phyloP scores from a whole-genome alignment of 1,139 yeast species.

The Debaryomyces robertsiae region DNA sequence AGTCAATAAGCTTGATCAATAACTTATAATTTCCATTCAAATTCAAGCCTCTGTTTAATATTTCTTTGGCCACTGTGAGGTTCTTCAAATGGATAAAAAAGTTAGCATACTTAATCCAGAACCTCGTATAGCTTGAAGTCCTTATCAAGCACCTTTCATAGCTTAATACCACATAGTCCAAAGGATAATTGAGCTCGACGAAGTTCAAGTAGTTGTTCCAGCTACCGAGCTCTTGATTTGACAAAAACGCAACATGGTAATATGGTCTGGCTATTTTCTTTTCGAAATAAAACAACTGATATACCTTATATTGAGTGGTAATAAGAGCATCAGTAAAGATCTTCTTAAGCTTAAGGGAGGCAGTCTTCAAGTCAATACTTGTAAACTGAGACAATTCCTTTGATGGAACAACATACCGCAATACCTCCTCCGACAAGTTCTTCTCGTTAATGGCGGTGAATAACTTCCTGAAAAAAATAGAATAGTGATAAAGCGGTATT shows the following conservation, averaged over 20 bases:
- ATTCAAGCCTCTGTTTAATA: constrained; percentile 37
- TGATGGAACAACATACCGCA: constrained; percentile 24
- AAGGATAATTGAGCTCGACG: constrained; percentile 45
- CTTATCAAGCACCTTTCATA: constrained; percentile 62
- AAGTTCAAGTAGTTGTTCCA: constrained; percentile 68
- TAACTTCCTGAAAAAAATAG: constrained; percentile 51
- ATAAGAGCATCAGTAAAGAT: constrained; percentile 55
- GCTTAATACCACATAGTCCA: constrained; percentile 35
- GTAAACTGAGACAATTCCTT: constrained; percentile 20
- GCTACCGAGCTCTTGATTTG: constrained; percentile 48
- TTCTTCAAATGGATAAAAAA: constrained; percentile 35
- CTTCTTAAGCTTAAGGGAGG: constrained; percentile 43
- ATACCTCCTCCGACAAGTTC: constrained; percentile 17
- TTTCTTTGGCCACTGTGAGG: constrained; percentile 35
- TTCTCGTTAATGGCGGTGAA: constrained; percentile 35
- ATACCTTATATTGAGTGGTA: constrained; percentile 61
- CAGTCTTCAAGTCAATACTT: constrained; percentile 18
- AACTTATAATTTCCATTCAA: constrained; percentile 28
- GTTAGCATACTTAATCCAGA: constrained; percentile 68
- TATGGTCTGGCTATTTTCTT: constrained; percentile 53
- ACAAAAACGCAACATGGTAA: constrained; percentile 45
- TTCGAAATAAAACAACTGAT: constrained; percentile 67
- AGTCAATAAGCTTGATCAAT: constrained; percentile 41
- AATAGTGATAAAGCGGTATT: constrained; percentile 77
- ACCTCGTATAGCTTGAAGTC: constrained; percentile 52